Evolutionary conservation across 192 early-diverging fungal species (phyloP), one percentile per base, ranked within the genome.

Genomic region (Podila epigama): DNA sequence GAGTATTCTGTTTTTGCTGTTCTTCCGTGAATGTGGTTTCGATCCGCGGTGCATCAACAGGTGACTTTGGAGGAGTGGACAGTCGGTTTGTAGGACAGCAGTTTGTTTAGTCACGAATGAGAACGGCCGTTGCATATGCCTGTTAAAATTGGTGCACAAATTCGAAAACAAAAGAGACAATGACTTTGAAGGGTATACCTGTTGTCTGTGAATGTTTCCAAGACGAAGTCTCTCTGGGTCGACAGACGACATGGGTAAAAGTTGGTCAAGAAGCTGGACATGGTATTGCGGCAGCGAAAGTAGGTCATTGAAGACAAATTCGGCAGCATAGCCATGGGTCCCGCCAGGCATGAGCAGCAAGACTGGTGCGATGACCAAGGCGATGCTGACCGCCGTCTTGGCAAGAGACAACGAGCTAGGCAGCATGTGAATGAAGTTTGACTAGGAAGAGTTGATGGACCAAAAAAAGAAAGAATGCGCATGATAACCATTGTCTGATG

Each of bases 211-310:
- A 29, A 20, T 25, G 36, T 58, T 72, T 31, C 60, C 52, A 4
- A 11, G 25, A 39, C 63, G 42, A 13, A 60, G 32, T 33, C 56
- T 57, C n/a, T 60, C 60, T 15, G 51, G 20, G 33, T 62, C 52
- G 25, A 82, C 55, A 12, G 48, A 58, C 16, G 83, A 85, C 32
- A 68, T 51, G 18, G 75, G 66, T 1, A 85, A 58, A n/a, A 71
- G 20, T 22, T 84, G 58, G 5, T 72, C 42, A n/a, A 77, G 62
- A 6, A 69, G 58, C 13, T 60, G 42, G 20, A 87, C 75, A 51
- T 77, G 52, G 40, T 83, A 87, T 18, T 77, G 83, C 9, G 85
- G 85, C 59, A 82, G 79, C 11, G 84, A 82, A 12, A 85, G 61
- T 15, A 83, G 60, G 68, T 87, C 85, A 25, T 85, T 80, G 68